Evolutionary conservation across 1,139 yeast genomes (phyloP).

Genomic region (Yamadazyma oceani): DNA sequence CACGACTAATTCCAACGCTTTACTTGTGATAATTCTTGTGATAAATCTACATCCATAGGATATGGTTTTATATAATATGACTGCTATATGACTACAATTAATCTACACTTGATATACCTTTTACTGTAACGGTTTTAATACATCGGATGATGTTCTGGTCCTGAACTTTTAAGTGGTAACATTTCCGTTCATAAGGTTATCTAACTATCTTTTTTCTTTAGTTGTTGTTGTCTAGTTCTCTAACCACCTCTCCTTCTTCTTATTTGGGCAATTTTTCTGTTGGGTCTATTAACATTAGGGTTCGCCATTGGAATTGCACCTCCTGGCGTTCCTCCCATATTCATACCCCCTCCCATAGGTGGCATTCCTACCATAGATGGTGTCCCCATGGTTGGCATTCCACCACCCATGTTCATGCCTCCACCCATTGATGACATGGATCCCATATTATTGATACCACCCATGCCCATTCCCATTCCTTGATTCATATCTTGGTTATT

Average conservation of each 20-base stretch:
- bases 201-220: too few relatives aligned
- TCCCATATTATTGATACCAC: neutral
- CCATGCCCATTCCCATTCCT: constrained; percentile 3
- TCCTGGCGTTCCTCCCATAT: constrained; percentile 11
- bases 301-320: constrained; percentile 9
- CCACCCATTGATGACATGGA: neutral
- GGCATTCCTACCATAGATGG: constrained; percentile 3
- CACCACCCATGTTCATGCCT: neutral
- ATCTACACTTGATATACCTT: too few relatives aligned
- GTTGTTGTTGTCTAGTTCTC: neutral
- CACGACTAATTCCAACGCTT: constrained; percentile 2
- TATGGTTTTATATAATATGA: too few relatives aligned
- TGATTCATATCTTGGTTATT: constrained; percentile 1
- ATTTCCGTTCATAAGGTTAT: too few relatives aligned
- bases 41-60: too few relatives aligned
- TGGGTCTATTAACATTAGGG: constrained; percentile 17
- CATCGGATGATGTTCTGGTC: too few relatives aligned
- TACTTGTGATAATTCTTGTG: constrained; percentile 2
- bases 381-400: constrained; percentile 1
- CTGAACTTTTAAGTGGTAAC: too few relatives aligned
- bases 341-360: constrained; percentile 2
- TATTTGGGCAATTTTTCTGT: constrained; percentile 30
- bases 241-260: constrained; percentile 26
- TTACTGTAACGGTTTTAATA: too few relatives aligned
- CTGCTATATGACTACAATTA: too few relatives aligned